phyloP scores from a whole-genome alignment of 2,329 filamentous ascomycete genomes.

The Diaporthe sp. region DNA sequence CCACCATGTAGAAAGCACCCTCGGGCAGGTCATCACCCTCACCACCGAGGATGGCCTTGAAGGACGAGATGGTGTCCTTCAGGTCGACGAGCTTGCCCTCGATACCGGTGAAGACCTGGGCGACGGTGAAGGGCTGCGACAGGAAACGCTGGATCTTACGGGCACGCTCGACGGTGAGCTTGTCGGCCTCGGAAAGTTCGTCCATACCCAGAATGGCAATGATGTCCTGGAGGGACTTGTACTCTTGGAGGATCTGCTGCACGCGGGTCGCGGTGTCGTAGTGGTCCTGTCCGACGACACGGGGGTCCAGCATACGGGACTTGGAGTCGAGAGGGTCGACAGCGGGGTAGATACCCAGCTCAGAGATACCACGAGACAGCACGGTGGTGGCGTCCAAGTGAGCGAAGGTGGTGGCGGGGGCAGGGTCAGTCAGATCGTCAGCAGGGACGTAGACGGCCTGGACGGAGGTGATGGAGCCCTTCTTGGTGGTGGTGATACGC shows the following conservation, averaged over 20 bases:
- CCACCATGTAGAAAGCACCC: slow-evolving; percentile 97
- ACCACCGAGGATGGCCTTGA: slow-evolving; percentile 96
- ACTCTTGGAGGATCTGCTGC: slow-evolving; percentile 99
- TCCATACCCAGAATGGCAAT: slow-evolving; percentile 99
- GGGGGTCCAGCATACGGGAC: slow-evolving; percentile 99
- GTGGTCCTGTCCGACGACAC: slow-evolving; percentile 98
- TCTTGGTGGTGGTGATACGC: slow-evolving; percentile 99
- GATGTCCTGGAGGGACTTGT: slow-evolving; percentile 99
- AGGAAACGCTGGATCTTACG: slow-evolving; percentile 99
- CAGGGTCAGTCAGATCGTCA: slow-evolving; percentile 99
- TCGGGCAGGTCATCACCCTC: slow-evolving; percentile 97
- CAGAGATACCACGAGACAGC: slow-evolving; percentile 99
- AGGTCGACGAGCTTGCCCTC: slow-evolving; percentile 97
- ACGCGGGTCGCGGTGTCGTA: slow-evolving; percentile 94
- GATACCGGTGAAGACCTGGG: slow-evolving; percentile 86
- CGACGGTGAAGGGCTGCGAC: slow-evolving; percentile 96
- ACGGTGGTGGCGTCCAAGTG: slow-evolving; percentile 99
- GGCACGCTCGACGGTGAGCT: slow-evolving; percentile 99
- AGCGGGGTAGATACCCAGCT: slow-evolving; percentile 99
- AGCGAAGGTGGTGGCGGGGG: slow-evolving; percentile 98
- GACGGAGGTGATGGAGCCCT: slow-evolving; percentile 99
- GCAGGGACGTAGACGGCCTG: slow-evolving; percentile 99
- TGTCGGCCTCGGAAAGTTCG: slow-evolving; percentile 98
- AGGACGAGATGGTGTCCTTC: slow-evolving; percentile 97
- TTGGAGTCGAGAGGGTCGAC: slow-evolving; percentile 99